phyloP scores from a whole-genome alignment of 2,329 filamentous ascomycete species.

The Aspergillus pseudotamarii region DNA sequence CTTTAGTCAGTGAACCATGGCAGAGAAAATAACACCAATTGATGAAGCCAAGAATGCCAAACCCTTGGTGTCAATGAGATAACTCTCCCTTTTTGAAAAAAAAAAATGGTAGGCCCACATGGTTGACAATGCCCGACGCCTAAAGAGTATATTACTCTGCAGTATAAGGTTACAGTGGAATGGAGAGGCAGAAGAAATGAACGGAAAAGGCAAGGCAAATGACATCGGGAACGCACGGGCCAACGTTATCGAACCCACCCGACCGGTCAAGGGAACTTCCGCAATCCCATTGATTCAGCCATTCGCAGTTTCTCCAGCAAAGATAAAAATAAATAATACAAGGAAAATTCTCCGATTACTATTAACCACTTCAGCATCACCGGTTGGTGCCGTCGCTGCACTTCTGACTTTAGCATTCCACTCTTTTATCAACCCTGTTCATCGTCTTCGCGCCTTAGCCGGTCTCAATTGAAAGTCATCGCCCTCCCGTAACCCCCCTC shows the following conservation, averaged over 20 bases:
- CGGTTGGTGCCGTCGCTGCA: constrained; percentile 14
- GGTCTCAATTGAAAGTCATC: background rate
- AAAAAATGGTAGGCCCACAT: background rate
- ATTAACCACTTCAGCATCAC: constrained; percentile 11
- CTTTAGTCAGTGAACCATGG: no score
- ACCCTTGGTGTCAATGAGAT: background rate
- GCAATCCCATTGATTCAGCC: background rate
- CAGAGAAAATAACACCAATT: no score
- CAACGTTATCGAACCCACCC: background rate
- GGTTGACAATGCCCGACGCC: background rate
- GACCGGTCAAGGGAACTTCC: background rate
- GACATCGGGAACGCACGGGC: constrained; percentile 18
- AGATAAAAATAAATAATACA: background rate
- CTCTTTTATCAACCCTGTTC: constrained; percentile 7
- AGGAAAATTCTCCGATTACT: background rate
- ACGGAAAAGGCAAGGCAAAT: background rate
- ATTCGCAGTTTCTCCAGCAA: constrained; percentile 1
- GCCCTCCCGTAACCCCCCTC: background rate
- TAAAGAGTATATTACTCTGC: background rate
- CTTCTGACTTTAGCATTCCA: background rate
- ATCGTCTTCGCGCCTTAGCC: constrained; percentile 1
- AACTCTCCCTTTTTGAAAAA: background rate
- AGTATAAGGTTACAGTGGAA: background rate
- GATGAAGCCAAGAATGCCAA: background rate
- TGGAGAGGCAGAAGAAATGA: background rate